Evolutionary conservation across 345 rosid species (phyloP).

Genomic region (Populus tremula): DNA sequence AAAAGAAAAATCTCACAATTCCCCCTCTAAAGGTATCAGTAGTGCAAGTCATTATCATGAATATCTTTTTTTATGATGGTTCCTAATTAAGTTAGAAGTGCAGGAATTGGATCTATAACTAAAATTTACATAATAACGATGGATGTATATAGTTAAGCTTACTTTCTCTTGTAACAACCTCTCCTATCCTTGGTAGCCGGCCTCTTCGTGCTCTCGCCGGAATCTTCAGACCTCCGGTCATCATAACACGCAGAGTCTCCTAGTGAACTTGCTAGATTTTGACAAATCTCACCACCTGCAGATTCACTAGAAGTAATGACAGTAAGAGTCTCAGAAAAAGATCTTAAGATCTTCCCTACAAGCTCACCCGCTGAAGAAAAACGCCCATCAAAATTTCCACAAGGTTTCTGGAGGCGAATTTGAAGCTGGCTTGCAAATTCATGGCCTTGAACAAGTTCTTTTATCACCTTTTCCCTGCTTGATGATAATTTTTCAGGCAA

Average conservation of each 20-base stretch:
- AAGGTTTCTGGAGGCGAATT: slow-evolving; percentile 26
- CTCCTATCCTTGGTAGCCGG: slow-evolving; percentile 42
- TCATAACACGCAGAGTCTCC: slow-evolving; percentile 12
- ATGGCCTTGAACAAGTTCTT: slow-evolving; percentile 50
- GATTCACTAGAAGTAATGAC: slow-evolving; percentile 25
- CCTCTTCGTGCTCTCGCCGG: slow-evolving; percentile 55
- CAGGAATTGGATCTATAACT: no score
- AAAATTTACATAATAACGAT: no score
- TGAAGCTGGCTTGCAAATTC: slow-evolving; percentile 45
- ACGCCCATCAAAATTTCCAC: slow-evolving; percentile 11
- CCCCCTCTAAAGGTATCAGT: no score
- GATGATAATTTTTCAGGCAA: background rate
- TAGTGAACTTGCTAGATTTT: slow-evolving; percentile 5
- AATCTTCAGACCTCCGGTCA: slow-evolving; percentile 49
- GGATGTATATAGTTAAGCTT: slow-evolving; percentile 4
- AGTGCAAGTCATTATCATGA: no score
- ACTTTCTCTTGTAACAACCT: slow-evolving; percentile 87
- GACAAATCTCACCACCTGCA: slow-evolving; percentile 11
- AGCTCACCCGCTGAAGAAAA: slow-evolving; percentile 30
- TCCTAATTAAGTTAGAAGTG: no score
- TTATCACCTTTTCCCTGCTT: slow-evolving; percentile 1
- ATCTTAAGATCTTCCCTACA: slow-evolving; percentile 40
- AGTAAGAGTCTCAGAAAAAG: slow-evolving; percentile 43
- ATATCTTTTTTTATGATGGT: no score
- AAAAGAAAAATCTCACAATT: background rate